Base-by-base conservation (phyloP, 2,329 filamentous ascomycete genomes). In the Ophiocordyceps camponoti-leonardi region DNA sequence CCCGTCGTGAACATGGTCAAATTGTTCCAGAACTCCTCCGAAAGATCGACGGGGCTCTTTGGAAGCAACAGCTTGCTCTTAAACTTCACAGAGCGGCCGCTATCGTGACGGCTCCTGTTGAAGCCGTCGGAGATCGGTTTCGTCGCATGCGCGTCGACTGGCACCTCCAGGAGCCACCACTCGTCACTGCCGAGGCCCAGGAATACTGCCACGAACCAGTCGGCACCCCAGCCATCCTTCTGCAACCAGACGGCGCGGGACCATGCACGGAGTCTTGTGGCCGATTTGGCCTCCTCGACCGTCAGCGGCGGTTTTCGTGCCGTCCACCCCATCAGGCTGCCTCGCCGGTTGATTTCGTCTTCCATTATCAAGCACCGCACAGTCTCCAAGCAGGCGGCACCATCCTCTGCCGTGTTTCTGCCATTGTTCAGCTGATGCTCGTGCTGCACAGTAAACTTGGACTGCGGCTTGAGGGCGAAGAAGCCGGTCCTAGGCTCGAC, bases 401-500 rank as follows among this genome's bases (percentile, higher is more conserved):
- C 77, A 28, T 82, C 76, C 11, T 71, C 67, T 1, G 72, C 65
- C 1, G 76, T 70, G 46, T 77, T 72, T 48, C 66, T 71, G 18
- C 66, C 61, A 28, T 68, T 64, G 57, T 86, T 88, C 46, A 93
- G 67, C 31, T 72, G 73, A 30, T 64, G 66, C 56, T 94, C 85
- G 18, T 71, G 69, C 19, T 75, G 68, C 10, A 68, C 65, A 4
- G 72, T 67, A 41, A 72, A 63, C 47, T 67, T 69, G 3, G 75
- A 75, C 44, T 73, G 73, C 49, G 86, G 83, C 47, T 77, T 75
- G 35, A 94, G 62, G 11, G 79, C 75, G 49, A 87, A 81, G 12
- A 71, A 64, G n/a, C 92, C 92, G 0, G 83, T 87, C 23, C 84
- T 77, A 0, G 83, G 78, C 52, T 94, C 86, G 42, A 95, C 70